Conservation (phyloP, 805 yeast species). For the Wickerhamiella qilinensis region DNA sequence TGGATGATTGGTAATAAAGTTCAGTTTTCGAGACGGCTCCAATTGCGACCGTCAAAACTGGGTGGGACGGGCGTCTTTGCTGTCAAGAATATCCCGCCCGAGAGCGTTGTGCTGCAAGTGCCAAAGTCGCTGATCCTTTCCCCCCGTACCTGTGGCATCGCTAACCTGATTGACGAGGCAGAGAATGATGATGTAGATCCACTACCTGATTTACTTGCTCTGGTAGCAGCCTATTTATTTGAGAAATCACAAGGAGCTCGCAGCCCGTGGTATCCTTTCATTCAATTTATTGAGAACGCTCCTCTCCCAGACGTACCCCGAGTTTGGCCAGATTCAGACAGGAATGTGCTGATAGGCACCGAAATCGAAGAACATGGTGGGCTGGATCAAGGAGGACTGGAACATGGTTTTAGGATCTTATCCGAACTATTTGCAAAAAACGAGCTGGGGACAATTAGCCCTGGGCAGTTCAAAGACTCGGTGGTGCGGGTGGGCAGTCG, state of each 20-base stretch:
- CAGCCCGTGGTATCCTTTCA: conserved; percentile 71
- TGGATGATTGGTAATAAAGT: conserved; percentile 46
- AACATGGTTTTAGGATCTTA: conserved; percentile 24
- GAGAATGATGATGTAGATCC: background rate
- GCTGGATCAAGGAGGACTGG: conserved; percentile 32
- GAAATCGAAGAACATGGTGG: conserved; percentile 47
- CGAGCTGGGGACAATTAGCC: conserved; percentile 7
- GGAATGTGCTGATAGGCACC: conserved; percentile 37
- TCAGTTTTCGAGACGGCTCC: conserved; percentile 36
- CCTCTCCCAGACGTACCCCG: conserved; percentile 36
- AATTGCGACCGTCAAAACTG: conserved; percentile 29
- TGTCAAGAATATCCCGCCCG: conserved; percentile 23
- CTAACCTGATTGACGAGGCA: conserved; percentile 39
- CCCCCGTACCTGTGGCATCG: conserved; percentile 30
- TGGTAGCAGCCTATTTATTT: conserved; percentile 55
- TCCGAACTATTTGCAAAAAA: conserved; percentile 17
- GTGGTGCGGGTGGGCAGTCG: conserved; percentile 55
- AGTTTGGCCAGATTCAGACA: conserved; percentile 42
- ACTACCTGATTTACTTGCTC: conserved; percentile 36
- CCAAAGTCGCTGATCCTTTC: conserved; percentile 22
- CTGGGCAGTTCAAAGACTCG: conserved; percentile 28
- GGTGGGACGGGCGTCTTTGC: conserved; percentile 73
- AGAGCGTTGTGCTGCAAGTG: conserved; percentile 20
- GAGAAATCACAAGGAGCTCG: conserved; percentile 40
- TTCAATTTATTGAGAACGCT: conserved; percentile 31